These are phyloP conservation scores for Solanum habrochaites DNA, from an alignment of 257 asterid genomes.

Conservation along the genomic window DNA sequence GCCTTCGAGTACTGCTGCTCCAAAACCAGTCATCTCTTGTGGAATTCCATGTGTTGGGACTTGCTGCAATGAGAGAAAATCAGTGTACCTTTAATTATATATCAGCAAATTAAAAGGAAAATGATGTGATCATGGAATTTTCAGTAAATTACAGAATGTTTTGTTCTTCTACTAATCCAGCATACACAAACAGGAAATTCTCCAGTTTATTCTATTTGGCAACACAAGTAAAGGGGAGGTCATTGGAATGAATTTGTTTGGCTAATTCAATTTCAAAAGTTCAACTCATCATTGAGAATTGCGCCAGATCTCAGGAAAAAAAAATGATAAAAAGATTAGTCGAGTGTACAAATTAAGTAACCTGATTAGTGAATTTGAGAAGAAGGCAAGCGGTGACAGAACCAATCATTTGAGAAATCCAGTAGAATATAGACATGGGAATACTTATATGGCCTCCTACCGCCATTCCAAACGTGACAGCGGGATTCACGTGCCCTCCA, in stretches of 20 bases:
- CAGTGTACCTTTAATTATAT: too few relatives aligned
- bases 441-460: constrained; percentile 59
- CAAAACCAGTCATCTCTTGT: constrained; percentile 75
- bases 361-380: constrained; percentile 41
- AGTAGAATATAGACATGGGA: constrained; percentile 52
- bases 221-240: not conserved
- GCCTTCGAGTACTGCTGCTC: constrained; percentile 64
- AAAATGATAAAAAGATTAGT: not conserved
- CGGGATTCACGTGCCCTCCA: constrained; percentile 90
- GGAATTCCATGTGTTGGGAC: constrained; percentile 47
- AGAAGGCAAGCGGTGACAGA: constrained; percentile 63
- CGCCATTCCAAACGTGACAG: constrained; percentile 77
- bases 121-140: too few relatives aligned
- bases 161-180: not conserved
- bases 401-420: constrained; percentile 58
- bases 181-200: not conserved
- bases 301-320: not conserved
- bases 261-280: not conserved
- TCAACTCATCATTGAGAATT: not conserved
- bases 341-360: not conserved
- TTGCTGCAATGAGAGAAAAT: constrained; percentile 12
- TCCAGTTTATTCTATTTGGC: not conserved
- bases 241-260: not conserved
- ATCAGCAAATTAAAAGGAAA: not conserved
- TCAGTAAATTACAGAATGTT: not conserved